Percentiles rank a stretch among this genome's conserved stretches.
These are phyloP conservation scores for Phytophthora macrochlamydospora DNA, from an alignment of 352 stramenopile species.

Conservation along the genomic window DNA sequence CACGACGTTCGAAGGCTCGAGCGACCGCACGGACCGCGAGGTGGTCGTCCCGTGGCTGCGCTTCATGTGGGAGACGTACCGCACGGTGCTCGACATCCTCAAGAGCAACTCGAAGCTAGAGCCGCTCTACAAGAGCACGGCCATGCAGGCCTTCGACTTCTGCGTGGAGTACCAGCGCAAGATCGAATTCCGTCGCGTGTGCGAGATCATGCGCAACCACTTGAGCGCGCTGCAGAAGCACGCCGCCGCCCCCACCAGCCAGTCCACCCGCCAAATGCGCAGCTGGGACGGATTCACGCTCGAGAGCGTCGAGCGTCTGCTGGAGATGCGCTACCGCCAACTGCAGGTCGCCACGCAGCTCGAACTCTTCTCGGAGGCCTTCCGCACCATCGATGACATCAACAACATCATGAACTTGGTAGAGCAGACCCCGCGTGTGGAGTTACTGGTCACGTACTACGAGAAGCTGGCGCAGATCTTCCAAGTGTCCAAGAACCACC, in stretches of 20 bases:
- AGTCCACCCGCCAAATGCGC: constrained; percentile 87
- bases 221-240: constrained; percentile 95
- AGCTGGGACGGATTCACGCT: constrained; percentile 97
- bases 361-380: constrained; percentile 97
- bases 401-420: constrained; percentile 96
- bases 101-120: constrained; percentile 34
- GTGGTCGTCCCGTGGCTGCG: constrained; percentile 92
- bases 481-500: constrained; percentile 95
- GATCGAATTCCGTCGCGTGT: constrained; percentile 97
- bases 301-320: constrained; percentile 95
- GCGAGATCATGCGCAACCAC: constrained; percentile 97
- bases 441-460: constrained; percentile 98
- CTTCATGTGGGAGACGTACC: constrained; percentile 99
- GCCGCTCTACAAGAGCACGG: constrained; percentile 77
- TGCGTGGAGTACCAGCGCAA: constrained; percentile 90
- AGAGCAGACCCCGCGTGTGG: constrained; percentile 91
- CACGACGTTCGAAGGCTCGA: constrained; percentile 95
- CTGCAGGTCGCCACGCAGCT: constrained; percentile 95
- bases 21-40: constrained; percentile 94
- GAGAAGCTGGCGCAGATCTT: constrained; percentile 98
- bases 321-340: constrained; percentile 97
- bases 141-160: constrained; percentile 84
- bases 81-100: constrained; percentile 87
- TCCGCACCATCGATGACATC: constrained; percentile 99
- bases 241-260: constrained; percentile 64